Conservation (phyloP, 1,284 basidiomycete genomes). For the Fomitopsis schrenkii region DNA sequence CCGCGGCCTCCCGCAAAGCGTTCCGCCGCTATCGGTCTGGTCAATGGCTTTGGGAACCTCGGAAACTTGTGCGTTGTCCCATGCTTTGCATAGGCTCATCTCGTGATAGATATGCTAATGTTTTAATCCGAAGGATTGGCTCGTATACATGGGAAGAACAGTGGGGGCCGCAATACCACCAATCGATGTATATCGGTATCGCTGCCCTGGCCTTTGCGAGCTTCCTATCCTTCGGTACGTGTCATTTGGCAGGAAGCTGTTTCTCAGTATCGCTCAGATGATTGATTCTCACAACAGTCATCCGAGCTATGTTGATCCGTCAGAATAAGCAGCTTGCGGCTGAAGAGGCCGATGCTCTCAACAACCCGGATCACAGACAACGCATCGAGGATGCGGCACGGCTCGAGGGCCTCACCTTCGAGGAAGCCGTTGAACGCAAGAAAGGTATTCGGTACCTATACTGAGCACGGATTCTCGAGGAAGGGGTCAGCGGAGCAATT, state of each 20-base stretch:
- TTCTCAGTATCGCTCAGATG: background rate
- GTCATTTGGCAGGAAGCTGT: background rate
- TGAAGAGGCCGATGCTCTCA: conserved; percentile 29
- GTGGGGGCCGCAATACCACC: conserved; percentile 34
- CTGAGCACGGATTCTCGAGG: conserved; percentile 11
- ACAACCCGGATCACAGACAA: conserved; percentile 24
- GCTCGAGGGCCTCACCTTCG: conserved; percentile 33
- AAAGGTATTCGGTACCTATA: conserved; percentile 40
- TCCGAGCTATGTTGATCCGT: conserved; percentile 30
- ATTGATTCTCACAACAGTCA: conserved; percentile 19
- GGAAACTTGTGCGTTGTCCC: conserved; percentile 31
- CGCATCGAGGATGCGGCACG: conserved; percentile 35
- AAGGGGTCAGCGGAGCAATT: too few relatives aligned
- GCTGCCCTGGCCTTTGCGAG: conserved; percentile 23
- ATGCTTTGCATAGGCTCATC: background rate
- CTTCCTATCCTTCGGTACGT: conserved; percentile 26
- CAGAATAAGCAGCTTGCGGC: conserved; percentile 32
- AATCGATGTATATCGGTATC: conserved; percentile 33
- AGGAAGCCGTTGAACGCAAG: conserved; percentile 33
- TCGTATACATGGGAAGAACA: conserved; percentile 34
- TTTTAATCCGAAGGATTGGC: conserved; percentile 23
- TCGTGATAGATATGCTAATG: background rate
- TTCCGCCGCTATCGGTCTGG: conserved; percentile 41
- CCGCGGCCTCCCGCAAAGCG: conserved; percentile 62
- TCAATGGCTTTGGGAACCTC: conserved; percentile 38